Conservation (phyloP, 23 red algal species). For the Chondrus crispus region DNA sequence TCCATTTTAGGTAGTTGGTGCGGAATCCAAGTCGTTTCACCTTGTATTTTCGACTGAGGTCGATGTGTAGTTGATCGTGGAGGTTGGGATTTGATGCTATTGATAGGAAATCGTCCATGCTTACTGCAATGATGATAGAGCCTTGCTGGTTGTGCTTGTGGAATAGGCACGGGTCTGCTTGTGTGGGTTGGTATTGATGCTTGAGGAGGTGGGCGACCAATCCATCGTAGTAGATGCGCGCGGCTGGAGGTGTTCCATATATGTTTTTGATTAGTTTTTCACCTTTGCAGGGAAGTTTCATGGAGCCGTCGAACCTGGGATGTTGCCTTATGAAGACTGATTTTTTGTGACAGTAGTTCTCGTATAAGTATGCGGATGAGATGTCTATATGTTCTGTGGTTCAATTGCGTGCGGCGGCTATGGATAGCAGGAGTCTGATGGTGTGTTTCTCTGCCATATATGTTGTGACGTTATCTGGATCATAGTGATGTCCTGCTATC, state of each 20-base stretch:
- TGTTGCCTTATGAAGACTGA: not conserved
- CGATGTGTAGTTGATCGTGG: not conserved
- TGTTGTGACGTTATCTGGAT: not conserved
- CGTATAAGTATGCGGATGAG: not conserved
- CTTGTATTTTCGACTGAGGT: not conserved
- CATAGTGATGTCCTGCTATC: not conserved
- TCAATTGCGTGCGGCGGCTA: not conserved
- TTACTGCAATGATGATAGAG: not conserved
- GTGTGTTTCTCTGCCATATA: not conserved
- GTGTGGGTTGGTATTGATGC: not conserved
- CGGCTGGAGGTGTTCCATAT: constrained; percentile 9
- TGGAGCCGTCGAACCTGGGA: not conserved
- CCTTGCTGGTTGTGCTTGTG: not conserved
- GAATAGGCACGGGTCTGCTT: constrained; percentile 12
- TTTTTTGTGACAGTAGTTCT: not conserved
- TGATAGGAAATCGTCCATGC: not conserved
- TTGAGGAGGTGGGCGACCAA: not conserved
- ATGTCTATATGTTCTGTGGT: constrained; percentile 19
- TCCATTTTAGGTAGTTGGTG: not conserved
- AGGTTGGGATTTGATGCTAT: not conserved
- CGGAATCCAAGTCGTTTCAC: not conserved
- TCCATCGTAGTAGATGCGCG: not conserved
- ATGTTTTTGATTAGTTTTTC: not conserved
- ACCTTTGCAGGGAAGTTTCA: not conserved
- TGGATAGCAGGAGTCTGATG: not conserved